These are phyloP conservation scores for Phylloporus sp. DNA, from an alignment of 768 basidiomycete genomes.

Conservation along the genomic window DNA sequence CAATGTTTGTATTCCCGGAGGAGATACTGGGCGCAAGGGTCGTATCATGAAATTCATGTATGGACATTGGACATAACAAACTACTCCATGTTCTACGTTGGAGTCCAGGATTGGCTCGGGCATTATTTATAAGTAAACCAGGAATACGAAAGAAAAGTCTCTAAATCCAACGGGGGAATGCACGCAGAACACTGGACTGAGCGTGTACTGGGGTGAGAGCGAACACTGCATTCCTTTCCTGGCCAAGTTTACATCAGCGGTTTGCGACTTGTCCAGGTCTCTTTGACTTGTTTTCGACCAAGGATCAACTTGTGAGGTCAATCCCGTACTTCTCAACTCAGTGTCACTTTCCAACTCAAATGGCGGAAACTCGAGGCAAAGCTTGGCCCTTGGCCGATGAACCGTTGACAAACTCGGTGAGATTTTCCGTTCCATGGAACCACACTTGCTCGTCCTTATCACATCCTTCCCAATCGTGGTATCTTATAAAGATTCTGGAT, in stretches of 20 bases:
- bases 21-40: too few species aligned
- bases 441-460: neutral
- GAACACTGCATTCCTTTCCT: constrained; percentile 3
- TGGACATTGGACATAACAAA: too few species aligned
- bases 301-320: constrained; percentile 91
- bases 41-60: too few species aligned
- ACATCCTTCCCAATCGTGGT: neutral
- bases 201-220: neutral
- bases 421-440: constrained; percentile 21
- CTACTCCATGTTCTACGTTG: too few species aligned
- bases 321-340: constrained; percentile 8
- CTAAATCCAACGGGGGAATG: too few species aligned
- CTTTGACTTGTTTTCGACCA: constrained; percentile 48
- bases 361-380: constrained; percentile 70
- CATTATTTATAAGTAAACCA: too few species aligned
- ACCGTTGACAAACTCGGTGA: constrained; percentile 83
- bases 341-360: constrained; percentile 25
- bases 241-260: constrained; percentile 16
- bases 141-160: too few species aligned
- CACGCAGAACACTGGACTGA: too few species aligned
- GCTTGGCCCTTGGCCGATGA: constrained; percentile 89
- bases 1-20: too few species aligned
- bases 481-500: constrained; percentile 73
- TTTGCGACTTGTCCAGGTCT: neutral
- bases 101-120: too few species aligned